Conservation (phyloP, 768 basidiomycete genomes). For the Xerocomellus dryophilus region DNA sequence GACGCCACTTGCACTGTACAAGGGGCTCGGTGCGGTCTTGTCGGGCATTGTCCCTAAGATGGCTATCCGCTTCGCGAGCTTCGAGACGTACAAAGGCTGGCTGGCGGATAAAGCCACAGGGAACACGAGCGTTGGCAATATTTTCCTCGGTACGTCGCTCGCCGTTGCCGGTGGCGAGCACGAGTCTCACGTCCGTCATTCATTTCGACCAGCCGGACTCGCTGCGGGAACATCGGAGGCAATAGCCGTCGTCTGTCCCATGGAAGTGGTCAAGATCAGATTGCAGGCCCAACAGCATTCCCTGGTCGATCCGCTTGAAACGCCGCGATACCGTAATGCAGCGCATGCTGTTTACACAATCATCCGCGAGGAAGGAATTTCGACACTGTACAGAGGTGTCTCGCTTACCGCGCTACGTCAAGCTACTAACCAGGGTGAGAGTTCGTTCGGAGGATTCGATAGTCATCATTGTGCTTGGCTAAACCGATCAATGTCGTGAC, state of each 20-base stretch:
- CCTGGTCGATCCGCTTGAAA: conserved; percentile 90
- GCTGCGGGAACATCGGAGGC: conserved; percentile 97
- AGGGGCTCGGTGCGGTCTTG: conserved; percentile 94
- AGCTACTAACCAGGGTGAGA: conserved; percentile 92
- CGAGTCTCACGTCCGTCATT: background rate
- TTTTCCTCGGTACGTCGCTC: conserved; percentile 75
- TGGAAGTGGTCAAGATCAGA: conserved; percentile 99
- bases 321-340: conserved; percentile 93
- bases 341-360: conserved; percentile 96
- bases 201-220: conserved; percentile 68
- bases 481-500: background rate
- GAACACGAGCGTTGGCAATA: conserved; percentile 70
- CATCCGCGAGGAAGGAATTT: conserved; percentile 84
- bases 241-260: conserved; percentile 90
- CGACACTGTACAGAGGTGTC: conserved; percentile 89
- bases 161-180: background rate
- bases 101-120: conserved; percentile 76
- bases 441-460: background rate
- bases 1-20: conserved; percentile 94
- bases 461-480: background rate
- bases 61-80: conserved; percentile 98
- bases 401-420: conserved; percentile 90
- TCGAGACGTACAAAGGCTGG: conserved; percentile 89
- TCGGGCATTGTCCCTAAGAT: conserved; percentile 99
- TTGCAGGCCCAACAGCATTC: conserved; percentile 98